Base-by-base conservation (phyloP, 306 rosid species). In the Vachellia pachyceras region DNA sequence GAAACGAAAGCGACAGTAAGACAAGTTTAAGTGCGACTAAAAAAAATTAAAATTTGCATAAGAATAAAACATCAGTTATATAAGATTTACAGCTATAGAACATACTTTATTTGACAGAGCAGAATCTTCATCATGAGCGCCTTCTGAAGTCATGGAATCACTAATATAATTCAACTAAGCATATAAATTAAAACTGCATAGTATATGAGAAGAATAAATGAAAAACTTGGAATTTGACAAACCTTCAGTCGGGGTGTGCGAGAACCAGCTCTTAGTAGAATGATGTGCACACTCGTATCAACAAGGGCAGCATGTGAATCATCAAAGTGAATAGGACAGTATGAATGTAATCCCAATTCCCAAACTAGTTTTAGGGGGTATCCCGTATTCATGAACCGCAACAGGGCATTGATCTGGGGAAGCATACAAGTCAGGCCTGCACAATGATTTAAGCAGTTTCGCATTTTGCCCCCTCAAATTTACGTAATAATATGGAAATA, bases 261-360 rank as follows among this genome's bases (percentile, higher is more conserved):
- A 50, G 86, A 81, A 65, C 85, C 88, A 86, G 92, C 86, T 86
- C 85, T 89, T 49, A 92, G 89, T 54, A 94, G 82, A 87, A 90
- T 91, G 85, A 92, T 85, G 85, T 94, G 98, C 72, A 94, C 84
- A 77, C 90, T 92, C 72, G 90, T 86, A 85, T 94, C 98, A 69
- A 94, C 85, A 77, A 94, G 91, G 79, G 90, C 97, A 36, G 98
- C 82, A 85, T 94, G 98, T 60, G 89, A 91, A 73, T 92, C 91
- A 85, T 94, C 98, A 85, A 94, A 94, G 86, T 92, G 85, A 71
- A 94, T 86, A 77, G 98, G 98, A 80, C 93, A 92, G 72, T 94
- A 94, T 42, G 98, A 90, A 91, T 94, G 98, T 82, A 94, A 81
- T 82, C 98, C 98, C n/a, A n/a, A n/a, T n/a, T n/a, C n/a, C n/a